Evolutionary conservation across 768 basidiomycete species (phyloP).

Genomic region (Exidia glandulosa): DNA sequence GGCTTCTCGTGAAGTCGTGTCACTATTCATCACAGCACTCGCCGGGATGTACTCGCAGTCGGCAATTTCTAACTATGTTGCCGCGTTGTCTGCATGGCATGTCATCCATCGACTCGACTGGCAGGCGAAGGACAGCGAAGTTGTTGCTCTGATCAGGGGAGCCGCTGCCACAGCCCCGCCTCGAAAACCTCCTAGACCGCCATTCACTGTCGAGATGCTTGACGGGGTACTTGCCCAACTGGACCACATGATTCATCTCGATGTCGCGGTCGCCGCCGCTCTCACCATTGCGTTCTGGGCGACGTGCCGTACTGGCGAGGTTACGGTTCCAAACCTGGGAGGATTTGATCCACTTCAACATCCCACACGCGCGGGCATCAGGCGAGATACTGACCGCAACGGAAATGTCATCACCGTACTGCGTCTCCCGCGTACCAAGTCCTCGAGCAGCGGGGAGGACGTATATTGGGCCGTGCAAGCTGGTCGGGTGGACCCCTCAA

Average conservation of each 20-base stretch:
- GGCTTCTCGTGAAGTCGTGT: constrained; percentile 13
- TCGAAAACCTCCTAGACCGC: constrained; percentile 17
- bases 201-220: constrained; percentile 20
- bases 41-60: constrained; percentile 21
- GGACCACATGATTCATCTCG: constrained; percentile 18
- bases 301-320: constrained; percentile 24
- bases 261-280: constrained; percentile 28
- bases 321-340: constrained; percentile 22
- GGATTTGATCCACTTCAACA: constrained; percentile 21
- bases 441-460: constrained; percentile 17
- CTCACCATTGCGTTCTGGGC: constrained; percentile 29
- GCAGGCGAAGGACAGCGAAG: constrained; percentile 14
- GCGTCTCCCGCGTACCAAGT: constrained; percentile 20
- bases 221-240: constrained; percentile 11
- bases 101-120: constrained; percentile 27
- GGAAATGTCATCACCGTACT: constrained; percentile 15
- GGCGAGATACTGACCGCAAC: constrained; percentile 12
- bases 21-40: constrained; percentile 7
- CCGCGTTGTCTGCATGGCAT: constrained; percentile 36
- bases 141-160: constrained; percentile 20
- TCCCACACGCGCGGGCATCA: constrained; percentile 17
- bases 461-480: constrained; percentile 21
- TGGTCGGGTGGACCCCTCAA: constrained; percentile 14
- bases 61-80: constrained; percentile 27
- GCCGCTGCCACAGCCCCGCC: constrained; percentile 21